Evolutionary conservation across 2,329 filamentous ascomycete genomes (phyloP).

Genomic region (Pyrenochaeta sp.): DNA sequence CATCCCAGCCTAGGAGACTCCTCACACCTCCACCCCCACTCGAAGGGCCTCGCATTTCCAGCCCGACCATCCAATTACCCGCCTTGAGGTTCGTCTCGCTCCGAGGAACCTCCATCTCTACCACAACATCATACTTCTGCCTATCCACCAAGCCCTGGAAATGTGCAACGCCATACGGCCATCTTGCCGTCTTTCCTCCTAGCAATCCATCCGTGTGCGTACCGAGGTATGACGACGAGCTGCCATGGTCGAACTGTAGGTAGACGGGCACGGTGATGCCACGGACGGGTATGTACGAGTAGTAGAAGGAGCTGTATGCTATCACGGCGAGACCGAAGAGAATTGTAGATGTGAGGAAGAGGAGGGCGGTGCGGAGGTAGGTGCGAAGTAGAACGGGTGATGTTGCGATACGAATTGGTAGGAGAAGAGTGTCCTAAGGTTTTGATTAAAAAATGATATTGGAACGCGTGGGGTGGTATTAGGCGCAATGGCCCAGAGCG

Average conservation of each 20-base stretch:
- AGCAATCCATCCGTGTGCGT: constrained; percentile 9
- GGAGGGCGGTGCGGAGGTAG: constrained; percentile 68
- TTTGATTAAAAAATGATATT: constrained; percentile 14
- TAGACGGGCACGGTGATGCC: constrained; percentile 69
- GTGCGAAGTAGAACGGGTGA: constrained; percentile 70
- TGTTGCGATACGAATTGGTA: constrained; percentile 63
- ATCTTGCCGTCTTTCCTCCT: constrained; percentile 19
- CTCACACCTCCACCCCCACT: constrained; percentile 17
- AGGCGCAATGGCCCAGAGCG: not conserved
- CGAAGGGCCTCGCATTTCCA: constrained; percentile 67
- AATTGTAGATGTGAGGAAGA: constrained; percentile 61
- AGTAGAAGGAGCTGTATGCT: constrained; percentile 74
- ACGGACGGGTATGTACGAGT: constrained; percentile 72
- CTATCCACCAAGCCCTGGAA: constrained; percentile 60
- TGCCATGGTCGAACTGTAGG: constrained; percentile 67
- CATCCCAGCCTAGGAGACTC: constrained; percentile 39
- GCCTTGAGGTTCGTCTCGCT: constrained; percentile 77
- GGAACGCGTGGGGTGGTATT: not conserved
- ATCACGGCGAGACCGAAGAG: constrained; percentile 67
- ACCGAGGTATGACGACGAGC: constrained; percentile 1
- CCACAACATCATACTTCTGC: constrained; percentile 85
- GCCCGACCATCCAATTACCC: constrained; percentile 94
- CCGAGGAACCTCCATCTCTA: constrained; percentile 79
- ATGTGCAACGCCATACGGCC: constrained; percentile 62
- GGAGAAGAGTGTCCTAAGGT: constrained; percentile 60